Conservation (phyloP, 257 asterid genomes). For the Solanum arcanum region DNA sequence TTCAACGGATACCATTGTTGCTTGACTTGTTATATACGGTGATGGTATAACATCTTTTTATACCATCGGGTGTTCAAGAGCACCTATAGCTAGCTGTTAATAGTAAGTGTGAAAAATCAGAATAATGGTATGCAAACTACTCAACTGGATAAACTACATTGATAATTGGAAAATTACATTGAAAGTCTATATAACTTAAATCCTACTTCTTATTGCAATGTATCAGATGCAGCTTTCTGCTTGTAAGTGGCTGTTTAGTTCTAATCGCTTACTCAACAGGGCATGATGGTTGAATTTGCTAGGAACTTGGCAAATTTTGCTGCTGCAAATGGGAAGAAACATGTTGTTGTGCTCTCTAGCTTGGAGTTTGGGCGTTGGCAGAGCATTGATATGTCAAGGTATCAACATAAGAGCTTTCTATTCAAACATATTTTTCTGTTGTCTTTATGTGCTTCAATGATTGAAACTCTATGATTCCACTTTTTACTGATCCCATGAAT, state of each 20-base stretch:
- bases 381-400: conserved; percentile 78
- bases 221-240: not conserved
- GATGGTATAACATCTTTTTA: not conserved
- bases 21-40: not conserved
- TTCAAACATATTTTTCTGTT: not conserved
- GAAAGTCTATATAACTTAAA: not conserved
- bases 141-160: not conserved
- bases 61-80: not conserved
- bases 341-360: conserved; percentile 72
- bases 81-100: not conserved
- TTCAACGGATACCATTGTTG: not conserved
- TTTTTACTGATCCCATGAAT: not conserved
- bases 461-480: not conserved
- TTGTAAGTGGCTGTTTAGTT: not conserved
- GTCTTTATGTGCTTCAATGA: not conserved
- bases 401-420: not conserved
- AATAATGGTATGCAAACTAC: not conserved
- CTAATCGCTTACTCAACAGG: conserved; percentile 46
- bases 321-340: conserved; percentile 60
- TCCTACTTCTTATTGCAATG: not conserved
- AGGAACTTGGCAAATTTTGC: conserved; percentile 76
- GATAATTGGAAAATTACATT: not conserved
- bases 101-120: not conserved
- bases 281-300: conserved; percentile 75
- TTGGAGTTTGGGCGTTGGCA: conserved; percentile 87